phyloP scores from a whole-genome alignment of 2,329 filamentous ascomycete species.

The Aspergillus nomiae region DNA sequence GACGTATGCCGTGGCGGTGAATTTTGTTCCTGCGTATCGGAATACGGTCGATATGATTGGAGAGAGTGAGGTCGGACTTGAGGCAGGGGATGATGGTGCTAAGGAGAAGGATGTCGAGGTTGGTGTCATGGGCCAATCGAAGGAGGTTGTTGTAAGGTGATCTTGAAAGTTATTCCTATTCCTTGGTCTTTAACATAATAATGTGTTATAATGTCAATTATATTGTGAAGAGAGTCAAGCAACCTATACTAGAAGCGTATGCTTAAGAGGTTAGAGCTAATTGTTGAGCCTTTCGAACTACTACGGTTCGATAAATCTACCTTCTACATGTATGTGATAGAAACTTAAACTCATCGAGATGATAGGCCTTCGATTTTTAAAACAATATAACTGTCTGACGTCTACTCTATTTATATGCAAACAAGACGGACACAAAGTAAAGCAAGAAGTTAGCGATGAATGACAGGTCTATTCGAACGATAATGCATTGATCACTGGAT shows the following conservation, averaged over 20 bases:
- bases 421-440: not conserved
- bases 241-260: not conserved
- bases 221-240: not conserved
- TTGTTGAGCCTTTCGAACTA: not conserved
- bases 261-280: not conserved
- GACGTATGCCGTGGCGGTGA: slow-evolving; percentile 62
- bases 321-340: not conserved
- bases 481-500: slow-evolving; percentile 10
- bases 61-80: slow-evolving; percentile 48
- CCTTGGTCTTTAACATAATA: not conserved
- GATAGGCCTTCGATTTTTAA: not conserved
- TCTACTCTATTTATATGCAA: slow-evolving; percentile 3
- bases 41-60: slow-evolving; percentile 61
- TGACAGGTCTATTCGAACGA: slow-evolving; percentile 15
- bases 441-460: slow-evolving; percentile 1
- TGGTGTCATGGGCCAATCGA: slow-evolving; percentile 10
- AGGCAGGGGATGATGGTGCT: slow-evolving; percentile 35
- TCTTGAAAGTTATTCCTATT: not conserved
- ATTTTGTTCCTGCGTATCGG: slow-evolving; percentile 67
- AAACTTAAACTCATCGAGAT: not conserved
- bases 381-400: not conserved
- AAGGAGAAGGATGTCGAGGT: slow-evolving; percentile 19
- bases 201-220: not conserved
- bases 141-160: slow-evolving; percentile 15
- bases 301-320: too few species aligned